Percentiles rank a stretch among this genome's conserved stretches.
phyloP scores from a whole-genome alignment of 192 early-diverging fungal genomes.

The Lobulomyces angularis region DNA sequence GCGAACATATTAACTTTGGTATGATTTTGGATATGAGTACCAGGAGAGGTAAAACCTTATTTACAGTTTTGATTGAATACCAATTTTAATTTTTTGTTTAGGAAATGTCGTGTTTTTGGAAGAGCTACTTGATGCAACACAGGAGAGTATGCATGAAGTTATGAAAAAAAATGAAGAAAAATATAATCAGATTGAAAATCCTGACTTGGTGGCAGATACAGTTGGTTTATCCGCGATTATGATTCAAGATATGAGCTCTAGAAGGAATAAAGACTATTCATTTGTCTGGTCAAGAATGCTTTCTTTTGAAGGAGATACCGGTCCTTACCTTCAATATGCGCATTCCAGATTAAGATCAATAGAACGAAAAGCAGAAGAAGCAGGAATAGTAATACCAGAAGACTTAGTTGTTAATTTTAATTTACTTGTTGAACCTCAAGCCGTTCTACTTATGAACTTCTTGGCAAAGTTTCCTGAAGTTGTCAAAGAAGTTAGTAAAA shows the following conservation, averaged over 20 bases:
- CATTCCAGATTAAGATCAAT: conserved; percentile 94
- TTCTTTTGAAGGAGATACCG: conserved; percentile 94
- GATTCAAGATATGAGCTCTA: conserved; percentile 82
- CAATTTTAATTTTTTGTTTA: too few relatives aligned
- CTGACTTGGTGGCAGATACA: conserved; percentile 66
- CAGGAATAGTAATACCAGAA: too few relatives aligned
- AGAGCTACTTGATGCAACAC: conserved; percentile 77
- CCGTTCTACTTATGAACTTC: conserved; percentile 57
- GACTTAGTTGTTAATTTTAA: conserved; percentile 44
- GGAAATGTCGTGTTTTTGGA: conserved; percentile 89
- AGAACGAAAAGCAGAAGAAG: conserved; percentile 66
- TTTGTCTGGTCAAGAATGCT: conserved; percentile 89
- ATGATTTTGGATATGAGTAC: conserved; percentile 89
- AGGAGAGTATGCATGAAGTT: conserved; percentile 79
- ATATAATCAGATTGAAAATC: conserved; percentile 73
- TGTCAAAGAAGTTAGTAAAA: conserved; percentile 46
- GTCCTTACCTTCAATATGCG: conserved; percentile 99
- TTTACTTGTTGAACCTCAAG: conserved; percentile 56
- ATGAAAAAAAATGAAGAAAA: conserved; percentile 82
- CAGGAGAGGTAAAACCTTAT: conserved; percentile 90
- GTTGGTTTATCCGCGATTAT: conserved; percentile 87
- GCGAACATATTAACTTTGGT: conserved; percentile 88
- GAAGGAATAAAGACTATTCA: conserved; percentile 87
- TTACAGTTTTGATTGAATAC: too few relatives aligned
- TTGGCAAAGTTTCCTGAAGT: conserved; percentile 80